These are phyloP conservation scores for Evernia prunastri DNA, from an alignment of 495 filamentous ascomycete species.

Conservation along the genomic window DNA sequence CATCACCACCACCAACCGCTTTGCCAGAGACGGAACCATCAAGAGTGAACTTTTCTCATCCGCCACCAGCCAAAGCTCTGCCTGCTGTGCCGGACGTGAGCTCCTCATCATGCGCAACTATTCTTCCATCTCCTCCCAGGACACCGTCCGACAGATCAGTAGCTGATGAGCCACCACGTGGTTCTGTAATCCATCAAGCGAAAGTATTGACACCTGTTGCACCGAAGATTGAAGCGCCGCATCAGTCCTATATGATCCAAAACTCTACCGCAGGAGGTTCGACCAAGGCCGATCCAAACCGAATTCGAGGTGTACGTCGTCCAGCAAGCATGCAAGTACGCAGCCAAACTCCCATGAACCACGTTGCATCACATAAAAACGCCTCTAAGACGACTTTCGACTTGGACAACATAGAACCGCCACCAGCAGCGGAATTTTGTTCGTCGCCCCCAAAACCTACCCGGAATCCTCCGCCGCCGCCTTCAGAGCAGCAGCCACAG, in stretches of 20 bases:
- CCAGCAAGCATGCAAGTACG: constrained; percentile 25
- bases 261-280: neutral
- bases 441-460: constrained; percentile 4
- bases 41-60: neutral
- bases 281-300: neutral
- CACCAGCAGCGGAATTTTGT: neutral
- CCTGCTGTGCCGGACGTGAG: neutral
- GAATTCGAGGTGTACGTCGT: constrained; percentile 13
- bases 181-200: neutral
- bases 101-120: neutral
- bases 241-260: neutral
- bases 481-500: constrained; percentile 5
- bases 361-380: constrained; percentile 4
- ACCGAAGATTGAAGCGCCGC: neutral
- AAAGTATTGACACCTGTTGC: neutral
- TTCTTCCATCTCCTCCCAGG: neutral
- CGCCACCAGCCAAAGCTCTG: neutral
- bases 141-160: neutral
- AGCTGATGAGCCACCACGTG: neutral
- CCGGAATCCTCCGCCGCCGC: constrained; percentile 12
- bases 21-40: neutral
- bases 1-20: neutral
- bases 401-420: neutral
- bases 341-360: constrained; percentile 2
- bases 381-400: neutral